phyloP scores from a whole-genome alignment of 2,329 filamentous ascomycete genomes.

The Achaetomium macrosporum region DNA sequence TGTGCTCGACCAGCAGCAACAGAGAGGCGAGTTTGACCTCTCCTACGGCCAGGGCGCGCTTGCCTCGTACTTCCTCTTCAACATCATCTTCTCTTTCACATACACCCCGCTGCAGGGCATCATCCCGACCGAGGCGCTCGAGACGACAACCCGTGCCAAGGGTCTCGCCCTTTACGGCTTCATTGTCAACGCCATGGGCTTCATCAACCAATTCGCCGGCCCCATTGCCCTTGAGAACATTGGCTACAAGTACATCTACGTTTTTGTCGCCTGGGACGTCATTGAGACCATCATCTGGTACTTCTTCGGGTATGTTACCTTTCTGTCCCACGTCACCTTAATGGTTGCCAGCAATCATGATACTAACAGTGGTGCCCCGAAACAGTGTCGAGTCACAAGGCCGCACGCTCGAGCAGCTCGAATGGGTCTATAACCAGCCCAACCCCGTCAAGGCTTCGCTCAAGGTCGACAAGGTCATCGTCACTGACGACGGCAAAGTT shows the following conservation, averaged over 20 bases:
- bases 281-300: constrained; percentile 40
- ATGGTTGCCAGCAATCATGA: neutral
- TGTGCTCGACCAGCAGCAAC: constrained; percentile 28
- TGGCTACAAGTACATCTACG: constrained; percentile 38
- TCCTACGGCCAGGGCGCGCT: constrained; percentile 39
- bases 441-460: constrained; percentile 46
- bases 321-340: neutral
- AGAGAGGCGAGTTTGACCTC: constrained; percentile 27
- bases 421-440: constrained; percentile 45
- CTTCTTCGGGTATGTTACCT: constrained; percentile 37
- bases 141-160: constrained; percentile 44
- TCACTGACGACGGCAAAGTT: constrained; percentile 41
- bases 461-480: constrained; percentile 41
- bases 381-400: constrained; percentile 44
- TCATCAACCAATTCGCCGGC: constrained; percentile 44
- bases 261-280: constrained; percentile 45
- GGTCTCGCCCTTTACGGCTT: constrained; percentile 41
- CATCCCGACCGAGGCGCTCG: constrained; percentile 42
- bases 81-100: constrained; percentile 44
- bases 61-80: constrained; percentile 45
- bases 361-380: neutral
- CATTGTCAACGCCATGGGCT: constrained; percentile 40
- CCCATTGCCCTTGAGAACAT: constrained; percentile 43
- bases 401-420: constrained; percentile 44
- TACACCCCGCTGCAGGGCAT: constrained; percentile 46